A percentile compares a stretch with the other conserved stretches of the same genome.
phyloP scores from a whole-genome alignment of 805 yeast genomes.

The Yarrowia osloensis region DNA sequence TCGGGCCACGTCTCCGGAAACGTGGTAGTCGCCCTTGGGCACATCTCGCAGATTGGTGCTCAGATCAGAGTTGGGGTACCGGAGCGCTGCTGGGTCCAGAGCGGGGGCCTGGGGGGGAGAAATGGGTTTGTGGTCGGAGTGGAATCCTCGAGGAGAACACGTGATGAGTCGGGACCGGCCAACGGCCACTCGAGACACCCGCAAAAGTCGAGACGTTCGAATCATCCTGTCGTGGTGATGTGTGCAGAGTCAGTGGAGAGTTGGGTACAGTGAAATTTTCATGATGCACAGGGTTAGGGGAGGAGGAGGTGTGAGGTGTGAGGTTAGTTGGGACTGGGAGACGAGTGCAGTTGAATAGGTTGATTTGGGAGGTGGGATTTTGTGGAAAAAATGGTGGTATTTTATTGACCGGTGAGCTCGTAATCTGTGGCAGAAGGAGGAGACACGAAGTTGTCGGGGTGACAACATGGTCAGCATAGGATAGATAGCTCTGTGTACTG shows the following conservation, averaged over 20 bases:
- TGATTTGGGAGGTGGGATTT: not conserved
- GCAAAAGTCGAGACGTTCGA: constrained; percentile 7
- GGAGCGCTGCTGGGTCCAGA: not conserved
- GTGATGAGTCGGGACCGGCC: not conserved
- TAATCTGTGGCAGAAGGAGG: no score
- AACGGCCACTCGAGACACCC: not conserved
- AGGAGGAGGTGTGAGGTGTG: not conserved
- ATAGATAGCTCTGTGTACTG: no score
- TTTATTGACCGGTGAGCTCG: no score
- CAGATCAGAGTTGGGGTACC: constrained; percentile 12
- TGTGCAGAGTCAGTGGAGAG: not conserved
- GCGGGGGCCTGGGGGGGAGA: not conserved
- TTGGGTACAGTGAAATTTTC: not conserved
- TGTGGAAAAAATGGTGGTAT: no score
- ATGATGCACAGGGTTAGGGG: constrained; percentile 7
- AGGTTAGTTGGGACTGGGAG: not conserved
- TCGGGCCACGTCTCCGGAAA: constrained; percentile 55
- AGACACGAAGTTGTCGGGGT: no score
- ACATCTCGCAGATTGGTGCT: not conserved
- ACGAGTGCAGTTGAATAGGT: not conserved
- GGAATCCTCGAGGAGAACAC: not conserved
- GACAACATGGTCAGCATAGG: no score
- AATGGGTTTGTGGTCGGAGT: not conserved
- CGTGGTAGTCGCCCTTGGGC: constrained; percentile 11
- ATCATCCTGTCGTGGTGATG: not conserved